A percentile compares a stretch with the other conserved stretches of the same genome.
Evolutionary conservation across 1,284 basidiomycete genomes (phyloP).

Genomic region (Malassezia japonica): DNA sequence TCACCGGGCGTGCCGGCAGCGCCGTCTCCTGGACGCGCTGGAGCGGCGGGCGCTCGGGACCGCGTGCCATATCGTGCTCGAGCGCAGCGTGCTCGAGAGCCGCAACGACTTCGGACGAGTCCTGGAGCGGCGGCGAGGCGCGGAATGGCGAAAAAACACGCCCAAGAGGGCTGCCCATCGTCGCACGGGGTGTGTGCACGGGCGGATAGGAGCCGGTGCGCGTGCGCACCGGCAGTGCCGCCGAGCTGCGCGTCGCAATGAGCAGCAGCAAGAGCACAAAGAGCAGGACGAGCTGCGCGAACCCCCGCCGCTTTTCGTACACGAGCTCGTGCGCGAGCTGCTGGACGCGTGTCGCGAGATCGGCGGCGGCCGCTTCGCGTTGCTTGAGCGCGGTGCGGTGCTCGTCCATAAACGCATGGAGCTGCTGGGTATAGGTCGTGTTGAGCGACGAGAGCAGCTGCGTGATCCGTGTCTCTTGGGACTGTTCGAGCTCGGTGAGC

Average conservation of each 20-base stretch:
- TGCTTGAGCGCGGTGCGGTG: slow-evolving; percentile 59
- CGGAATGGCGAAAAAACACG: neutral
- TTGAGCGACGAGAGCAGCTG: slow-evolving; percentile 57
- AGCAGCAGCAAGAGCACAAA: slow-evolving; percentile 71
- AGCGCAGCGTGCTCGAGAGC: neutral
- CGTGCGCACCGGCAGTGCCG: slow-evolving; percentile 28
- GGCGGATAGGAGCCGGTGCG: too few relatives aligned
- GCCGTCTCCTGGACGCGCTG: neutral
- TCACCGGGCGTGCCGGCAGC: slow-evolving; percentile 3
- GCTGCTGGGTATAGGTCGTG: slow-evolving; percentile 42
- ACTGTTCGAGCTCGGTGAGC: slow-evolving; percentile 60
- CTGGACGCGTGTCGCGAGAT: slow-evolving; percentile 60
- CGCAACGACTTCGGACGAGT: neutral
- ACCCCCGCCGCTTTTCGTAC: slow-evolving; percentile 70
- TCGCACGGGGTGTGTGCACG: neutral
- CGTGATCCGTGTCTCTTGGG: slow-evolving; percentile 51
- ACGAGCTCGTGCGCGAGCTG: slow-evolving; percentile 67
- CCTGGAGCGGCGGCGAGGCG: neutral
- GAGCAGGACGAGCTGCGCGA: slow-evolving; percentile 69
- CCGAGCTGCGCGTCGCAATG: slow-evolving; percentile 67
- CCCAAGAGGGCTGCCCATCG: neutral
- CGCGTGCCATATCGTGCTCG: neutral
- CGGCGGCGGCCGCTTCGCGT: slow-evolving; percentile 61
- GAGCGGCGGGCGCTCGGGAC: neutral
- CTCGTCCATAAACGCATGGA: slow-evolving; percentile 50